These are phyloP conservation scores for Carex parvula DNA, from an alignment of 176 grass and related monocot species.

Conservation along the genomic window DNA sequence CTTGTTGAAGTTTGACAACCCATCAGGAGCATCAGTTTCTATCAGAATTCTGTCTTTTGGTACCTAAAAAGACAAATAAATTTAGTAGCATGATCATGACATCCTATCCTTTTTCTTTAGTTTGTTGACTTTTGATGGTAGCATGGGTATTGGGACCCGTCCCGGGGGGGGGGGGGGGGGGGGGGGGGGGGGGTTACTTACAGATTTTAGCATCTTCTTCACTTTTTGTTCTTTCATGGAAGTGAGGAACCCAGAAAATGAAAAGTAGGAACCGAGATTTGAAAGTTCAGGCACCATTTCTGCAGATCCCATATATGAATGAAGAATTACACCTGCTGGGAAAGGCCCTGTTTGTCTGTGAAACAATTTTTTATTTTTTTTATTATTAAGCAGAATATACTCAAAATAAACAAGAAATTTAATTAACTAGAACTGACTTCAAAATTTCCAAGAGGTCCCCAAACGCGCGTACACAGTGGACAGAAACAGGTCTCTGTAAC, in stretches of 20 bases:
- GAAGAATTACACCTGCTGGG: slow-evolving; percentile 63
- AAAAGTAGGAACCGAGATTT: slow-evolving; percentile 80
- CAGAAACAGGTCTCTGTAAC: slow-evolving; percentile 65
- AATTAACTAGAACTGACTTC: slow-evolving; percentile 38
- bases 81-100: neutral
- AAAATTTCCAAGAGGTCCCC: slow-evolving; percentile 80
- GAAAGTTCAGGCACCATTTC: slow-evolving; percentile 70
- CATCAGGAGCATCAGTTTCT: slow-evolving; percentile 80
- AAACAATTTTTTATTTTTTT: slow-evolving; percentile 2
- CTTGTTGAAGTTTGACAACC: slow-evolving; percentile 52
- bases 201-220: slow-evolving; percentile 72
- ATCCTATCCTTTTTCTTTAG: neutral
- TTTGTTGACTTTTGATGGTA: neutral
- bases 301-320: slow-evolving; percentile 84
- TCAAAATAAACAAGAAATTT: neutral
- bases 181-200: slow-evolving; percentile 32
- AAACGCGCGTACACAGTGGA: slow-evolving; percentile 83
- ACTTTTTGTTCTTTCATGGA: slow-evolving; percentile 65
- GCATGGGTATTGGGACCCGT: neutral
- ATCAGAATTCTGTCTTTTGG: slow-evolving; percentile 81
- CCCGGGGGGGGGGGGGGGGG: too few species aligned
- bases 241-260: slow-evolving; percentile 63
- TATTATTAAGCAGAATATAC: neutral
- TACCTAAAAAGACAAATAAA: slow-evolving; percentile 47
- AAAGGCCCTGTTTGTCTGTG: slow-evolving; percentile 66